Evolutionary conservation across 371 early-diverging fungal species (phyloP), one percentile per base, ranked within the genome.

Genomic region (Apophysomyces variabilis): DNA sequence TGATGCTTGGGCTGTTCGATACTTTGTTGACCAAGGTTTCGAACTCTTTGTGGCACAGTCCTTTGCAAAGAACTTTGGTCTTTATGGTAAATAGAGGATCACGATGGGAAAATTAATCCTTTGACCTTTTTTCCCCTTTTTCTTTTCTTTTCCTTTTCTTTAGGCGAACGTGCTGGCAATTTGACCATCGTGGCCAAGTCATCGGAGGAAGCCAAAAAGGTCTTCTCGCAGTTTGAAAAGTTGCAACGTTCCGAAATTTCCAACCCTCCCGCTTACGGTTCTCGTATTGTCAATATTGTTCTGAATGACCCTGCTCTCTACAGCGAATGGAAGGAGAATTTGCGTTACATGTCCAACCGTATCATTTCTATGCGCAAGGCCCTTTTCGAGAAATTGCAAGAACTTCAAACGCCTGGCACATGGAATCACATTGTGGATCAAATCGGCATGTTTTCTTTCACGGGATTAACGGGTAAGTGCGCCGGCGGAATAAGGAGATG

Each of bases 381-480:
- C 18, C 80, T 96, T 35, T 84, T 82, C 36, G 79, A 85, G n/a
- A 78, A 85, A 43, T 79, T 97, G 61, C 73, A 70, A 3, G 77
- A 84, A 26, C 77, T 94, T 50, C 75, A 86, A 41, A 96, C 98
- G 3, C 97, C 96, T 21, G 98, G 97, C 50, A 89, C 86, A 36
- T 98, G 98, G 97, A 83, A 93, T 68, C 98, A 98, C 67, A 95
- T 97, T 68, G 80, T 89, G 11, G 89, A 92, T 64, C 98, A 98
- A 79, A 96, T 96, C 69, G 98, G 98, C 75, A 98, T 98, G 98
- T 98, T 98, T 73, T 90, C 91, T 8, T 98, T 89, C 81, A 97
- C 98, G 6, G 98, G 98, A 5, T 76, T 97, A 46, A 87, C 71
- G 38, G 73, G 86, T 84, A 77, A 70, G 66, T 66, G 32, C 9